These are phyloP conservation scores for Smittium culicis DNA, from an alignment of 371 early-diverging fungal species.

Conservation along the genomic window DNA sequence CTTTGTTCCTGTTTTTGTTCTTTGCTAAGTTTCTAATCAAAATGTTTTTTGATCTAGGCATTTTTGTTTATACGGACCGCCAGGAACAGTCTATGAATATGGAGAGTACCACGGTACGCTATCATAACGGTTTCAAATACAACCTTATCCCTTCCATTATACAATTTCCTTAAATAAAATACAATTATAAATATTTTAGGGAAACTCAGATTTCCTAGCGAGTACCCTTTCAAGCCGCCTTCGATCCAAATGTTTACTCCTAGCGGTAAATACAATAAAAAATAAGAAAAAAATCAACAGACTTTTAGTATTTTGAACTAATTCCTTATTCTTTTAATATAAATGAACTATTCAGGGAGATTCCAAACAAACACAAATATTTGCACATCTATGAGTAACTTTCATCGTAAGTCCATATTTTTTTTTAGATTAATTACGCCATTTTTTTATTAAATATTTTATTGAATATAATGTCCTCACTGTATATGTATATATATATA, in stretches of 20 bases:
- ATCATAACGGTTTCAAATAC: too few species aligned
- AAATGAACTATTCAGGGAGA: slow-evolving; percentile 36
- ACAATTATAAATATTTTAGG: slow-evolving; percentile 34
- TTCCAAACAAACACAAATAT: slow-evolving; percentile 81
- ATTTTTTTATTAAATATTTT: too few species aligned
- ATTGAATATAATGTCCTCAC: too few species aligned
- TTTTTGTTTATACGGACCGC: slow-evolving; percentile 87
- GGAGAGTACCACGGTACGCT: slow-evolving; percentile 94
- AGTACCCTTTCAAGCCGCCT: slow-evolving; percentile 94
- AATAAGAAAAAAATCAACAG: slow-evolving; percentile 6
- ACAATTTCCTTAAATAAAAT: too few species aligned
- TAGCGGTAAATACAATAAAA: slow-evolving; percentile 35
- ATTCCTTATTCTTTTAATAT: too few species aligned
- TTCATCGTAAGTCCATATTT: slow-evolving; percentile 52
- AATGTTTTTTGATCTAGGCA: too few species aligned
- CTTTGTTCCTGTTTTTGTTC: too few species aligned
- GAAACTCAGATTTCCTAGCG: slow-evolving; percentile 79
- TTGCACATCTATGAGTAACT: slow-evolving; percentile 90
- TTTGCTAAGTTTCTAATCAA: too few species aligned
- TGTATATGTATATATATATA: too few species aligned
- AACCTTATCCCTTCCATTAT: too few species aligned
- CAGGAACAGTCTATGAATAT: slow-evolving; percentile 77
- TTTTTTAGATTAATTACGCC: too few species aligned
- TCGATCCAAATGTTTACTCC: slow-evolving; percentile 91
- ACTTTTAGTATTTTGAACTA: too few species aligned